A percentile compares a stretch with the other conserved stretches of the same genome.
Evolutionary conservation across 768 basidiomycete genomes (phyloP).

Genomic region (Suillus variegatus): DNA sequence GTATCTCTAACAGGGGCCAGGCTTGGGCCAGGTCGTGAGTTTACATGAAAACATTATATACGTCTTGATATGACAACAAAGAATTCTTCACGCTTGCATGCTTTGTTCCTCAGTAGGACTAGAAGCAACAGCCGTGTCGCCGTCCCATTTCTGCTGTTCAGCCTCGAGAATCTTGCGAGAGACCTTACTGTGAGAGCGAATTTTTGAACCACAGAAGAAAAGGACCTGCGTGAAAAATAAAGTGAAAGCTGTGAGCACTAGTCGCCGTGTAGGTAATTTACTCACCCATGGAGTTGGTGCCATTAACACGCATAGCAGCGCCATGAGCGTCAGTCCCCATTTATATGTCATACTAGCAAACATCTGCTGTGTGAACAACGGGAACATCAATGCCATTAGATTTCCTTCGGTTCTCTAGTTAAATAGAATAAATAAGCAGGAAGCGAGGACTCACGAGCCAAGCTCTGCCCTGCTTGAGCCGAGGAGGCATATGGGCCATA

Average conservation of each 20-base stretch:
- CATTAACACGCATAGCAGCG: constrained; percentile 42
- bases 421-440: neutral
- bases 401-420: constrained; percentile 32
- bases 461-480: constrained; percentile 53
- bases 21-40: neutral
- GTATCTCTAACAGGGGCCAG: neutral
- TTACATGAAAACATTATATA: neutral
- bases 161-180: constrained; percentile 21
- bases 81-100: neutral
- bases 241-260: neutral
- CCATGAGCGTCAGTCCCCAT: constrained; percentile 50
- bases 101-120: neutral
- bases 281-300: constrained; percentile 46
- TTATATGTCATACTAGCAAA: constrained; percentile 47
- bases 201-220: constrained; percentile 33
- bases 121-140: neutral
- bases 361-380: constrained; percentile 50
- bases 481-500: constrained; percentile 52
- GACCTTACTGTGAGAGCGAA: constrained; percentile 31
- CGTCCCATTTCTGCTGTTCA: constrained; percentile 6
- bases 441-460: constrained; percentile 37
- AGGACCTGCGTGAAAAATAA: constrained; percentile 21
- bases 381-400: constrained; percentile 43
- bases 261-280: neutral
- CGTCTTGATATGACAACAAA: no score